Base-by-base conservation (phyloP, 2,329 filamentous ascomycete genomes). In the Arthrinium puccinioides region DNA sequence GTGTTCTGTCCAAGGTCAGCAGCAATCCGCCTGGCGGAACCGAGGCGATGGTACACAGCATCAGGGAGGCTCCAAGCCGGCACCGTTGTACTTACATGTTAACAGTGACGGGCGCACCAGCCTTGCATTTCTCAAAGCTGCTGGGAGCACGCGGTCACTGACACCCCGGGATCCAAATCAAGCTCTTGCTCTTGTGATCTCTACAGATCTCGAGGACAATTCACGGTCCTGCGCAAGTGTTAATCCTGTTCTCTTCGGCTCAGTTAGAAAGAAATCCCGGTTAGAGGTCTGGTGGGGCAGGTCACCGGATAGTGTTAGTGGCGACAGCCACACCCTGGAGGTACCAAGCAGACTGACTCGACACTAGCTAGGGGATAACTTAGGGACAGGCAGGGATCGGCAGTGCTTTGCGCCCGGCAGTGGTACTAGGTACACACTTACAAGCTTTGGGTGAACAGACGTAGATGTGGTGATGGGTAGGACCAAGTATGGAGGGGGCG, bases 251-350 rank as follows among this genome's bases (percentile, higher is more conserved):
- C 15, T 38, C 39, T 36, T 36, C 42, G 45, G 48, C 42, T 42
- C 45, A 38, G 45, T 44, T 48, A 48, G 49, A 40, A 44, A 40
- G 44, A 44, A 45, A 51, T 52, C 38, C 49, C 44, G 48, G 47
- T 41, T 41, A 44, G 41, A 28, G 44, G 48, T 42, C 44, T 47
- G 39, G 50, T 53, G 50, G 50, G 50, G 49, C 49, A 44, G 50
- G 50, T 53, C 50, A 53, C 45, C 49, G 45, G 50, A 51, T 42
- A 48, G 48, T 50, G 41, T 51, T 53, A 53, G 50, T 53, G 50
- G 50, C 50, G 38, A 53, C 50, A 52, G 50, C 49, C 50, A 52
- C 50, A 43, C 39, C 43, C 41, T 47, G 40, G 48, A 39, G 43
- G 41, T n/a, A n/a, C n/a, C n/a, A n/a, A n/a, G n/a, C n/a, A 32